Evolutionary conservation across 495 filamentous ascomycete species (phyloP).

Genomic region (Penicillium nucicola): DNA sequence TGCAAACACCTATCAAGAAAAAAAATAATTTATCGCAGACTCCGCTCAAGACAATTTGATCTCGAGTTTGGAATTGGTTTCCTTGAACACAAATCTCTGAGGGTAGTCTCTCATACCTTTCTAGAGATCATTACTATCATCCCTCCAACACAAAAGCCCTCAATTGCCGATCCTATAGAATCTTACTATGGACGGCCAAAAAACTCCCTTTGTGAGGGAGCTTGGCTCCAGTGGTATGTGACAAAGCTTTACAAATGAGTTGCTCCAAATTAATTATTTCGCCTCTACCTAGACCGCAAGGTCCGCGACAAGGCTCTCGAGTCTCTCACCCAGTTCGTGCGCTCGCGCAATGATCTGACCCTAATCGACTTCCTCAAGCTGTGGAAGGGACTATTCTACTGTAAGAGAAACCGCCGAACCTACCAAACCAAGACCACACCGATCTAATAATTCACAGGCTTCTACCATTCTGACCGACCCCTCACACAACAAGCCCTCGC

Average conservation of each 20-base stretch:
- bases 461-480: constrained; percentile 93
- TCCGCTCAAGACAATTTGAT: constrained; percentile 15
- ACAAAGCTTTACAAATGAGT: neutral
- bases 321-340: constrained; percentile 76
- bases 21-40: constrained; percentile 35
- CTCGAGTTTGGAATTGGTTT: neutral
- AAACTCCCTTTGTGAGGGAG: constrained; percentile 70
- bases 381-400: constrained; percentile 97
- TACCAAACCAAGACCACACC: neutral
- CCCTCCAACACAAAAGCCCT: neutral
- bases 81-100: neutral
- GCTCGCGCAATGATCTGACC: constrained; percentile 60
- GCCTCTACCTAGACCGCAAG: constrained; percentile 61
- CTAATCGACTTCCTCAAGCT: constrained; percentile 82
- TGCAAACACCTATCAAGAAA: constrained; percentile 31
- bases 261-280: constrained; percentile 2
- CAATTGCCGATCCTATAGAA: constrained; percentile 1
- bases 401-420: constrained; percentile 33
- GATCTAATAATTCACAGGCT: constrained; percentile 37
- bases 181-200: constrained; percentile 49
- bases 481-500: constrained; percentile 82
- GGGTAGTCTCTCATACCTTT: neutral
- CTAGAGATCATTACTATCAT: neutral
- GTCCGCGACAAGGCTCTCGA: constrained; percentile 76
- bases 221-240: constrained; percentile 70